Evolutionary conservation across 176 grass and related monocot species (phyloP), one percentile per base, ranked within the genome.

Genomic region (Carex kokanica): DNA sequence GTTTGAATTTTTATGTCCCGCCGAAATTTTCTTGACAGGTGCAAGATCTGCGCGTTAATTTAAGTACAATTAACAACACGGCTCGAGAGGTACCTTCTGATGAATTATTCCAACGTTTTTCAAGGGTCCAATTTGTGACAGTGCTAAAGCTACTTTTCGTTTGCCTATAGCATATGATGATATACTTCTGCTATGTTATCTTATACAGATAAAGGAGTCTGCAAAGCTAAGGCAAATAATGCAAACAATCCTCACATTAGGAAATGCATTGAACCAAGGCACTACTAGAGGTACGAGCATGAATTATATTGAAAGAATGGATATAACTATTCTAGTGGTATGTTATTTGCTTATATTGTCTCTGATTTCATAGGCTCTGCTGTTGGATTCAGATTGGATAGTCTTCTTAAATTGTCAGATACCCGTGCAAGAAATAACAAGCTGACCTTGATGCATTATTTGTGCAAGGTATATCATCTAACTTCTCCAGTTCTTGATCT

Each of bases 391-490:
- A 98, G 86, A 88, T 87, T 98, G 74, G 95, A 94, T 57, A 98
- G 95, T 78, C 95, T 98, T 84, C 95, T 98, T 84, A 94, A 98
- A 88, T 84, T 98, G 63, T 91, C 90, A 23, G 95, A 98, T 86
- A 98, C 92, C 64, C 95, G 92, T 82, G 89, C 95, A 58, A 94
- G 90, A 87, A 98, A 98, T 78, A 98, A 93, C 45, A 98, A 98
- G 81, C 89, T 98, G 90, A 98, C 92, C n/a, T 87, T 98, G 74
- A 98, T 98, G 90, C 95, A 98, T 88, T 98, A 98, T 91, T 87
- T 98, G 83, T 98, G 95, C 90, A 98, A 98, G 90, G 95, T 98
- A 91, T 54, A 65, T 29, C 11, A 82, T 67, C 72, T 86, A 23
- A 43, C 47, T 43, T 81, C 31, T 61, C 78, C 23, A 43, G 41